Evolutionary conservation across 2,329 filamentous ascomycete species (phyloP), one percentile per base, ranked within the genome.

Genomic region (Claviceps purpurea): DNA sequence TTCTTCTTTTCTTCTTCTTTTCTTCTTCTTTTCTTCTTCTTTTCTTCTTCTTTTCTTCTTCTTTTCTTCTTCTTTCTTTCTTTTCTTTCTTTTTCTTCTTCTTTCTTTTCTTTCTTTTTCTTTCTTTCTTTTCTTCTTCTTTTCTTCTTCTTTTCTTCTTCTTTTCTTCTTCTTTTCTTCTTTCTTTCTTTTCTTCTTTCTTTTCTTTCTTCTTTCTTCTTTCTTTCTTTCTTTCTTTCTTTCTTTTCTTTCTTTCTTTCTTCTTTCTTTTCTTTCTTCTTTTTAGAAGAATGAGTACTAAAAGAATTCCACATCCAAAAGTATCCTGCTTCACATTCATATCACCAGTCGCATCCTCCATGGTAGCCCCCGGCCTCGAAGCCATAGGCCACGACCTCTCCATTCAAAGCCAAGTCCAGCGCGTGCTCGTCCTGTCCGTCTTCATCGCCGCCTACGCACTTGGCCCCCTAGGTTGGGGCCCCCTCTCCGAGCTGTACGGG

Each of bases 381-480:
- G 62, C 69, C 2, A 78, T 85, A 47, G 70, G 72, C n/a, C 58
- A 60, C 1, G 78, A 83, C 30, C 70, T 84, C 39, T 55, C 73
- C 52, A 77, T 83, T 43, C 63, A 65, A 0, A 68, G 69, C 47
- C 60, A 64, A 50, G 67, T 75, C 60, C 65, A 69, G 52, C 67
- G 65, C 52, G 68, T 68, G 24, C 58, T 75, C 8, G 70, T 72
- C 13, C 67, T 70, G 4, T 68, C 70, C 7, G 64, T 75, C 50
- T 72, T 71, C 53, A 63, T 75, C 18, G 54, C 72, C 5, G 73
- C 72, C 22, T 75, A 74, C 55, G 72, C 68, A 11, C 55, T 84
- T 11, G 82, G 82, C 0, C 82, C 82, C 0, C 61, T 85, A 2
- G 57, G 84, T 5, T 82, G 77, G 75, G 80, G 76, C 2, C 80